Evolutionary conservation across 139 green algal genomes (phyloP).

Genomic region (Desmodesmus armatus): DNA sequence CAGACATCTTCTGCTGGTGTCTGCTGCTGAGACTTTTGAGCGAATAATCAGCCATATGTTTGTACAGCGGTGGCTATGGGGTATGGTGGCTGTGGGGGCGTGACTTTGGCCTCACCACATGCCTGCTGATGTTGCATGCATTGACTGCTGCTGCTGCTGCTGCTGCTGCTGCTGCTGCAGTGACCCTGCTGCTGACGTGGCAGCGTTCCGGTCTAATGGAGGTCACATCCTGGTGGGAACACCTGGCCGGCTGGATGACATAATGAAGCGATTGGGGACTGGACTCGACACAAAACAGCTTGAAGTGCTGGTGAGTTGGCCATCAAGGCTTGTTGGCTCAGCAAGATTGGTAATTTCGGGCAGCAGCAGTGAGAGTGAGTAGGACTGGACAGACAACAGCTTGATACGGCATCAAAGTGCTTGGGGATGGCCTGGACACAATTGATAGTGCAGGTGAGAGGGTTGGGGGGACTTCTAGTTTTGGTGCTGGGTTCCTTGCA

Average conservation of each 20-base stretch:
- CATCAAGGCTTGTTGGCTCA: not conserved
- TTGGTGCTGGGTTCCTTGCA: no score
- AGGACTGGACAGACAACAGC: no score
- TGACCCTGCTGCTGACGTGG: conserved; percentile 76
- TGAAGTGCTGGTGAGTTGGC: conserved; percentile 60
- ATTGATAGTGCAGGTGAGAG: no score
- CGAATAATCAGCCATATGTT: no score
- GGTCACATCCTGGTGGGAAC: conserved; percentile 93
- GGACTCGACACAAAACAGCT: conserved; percentile 73
- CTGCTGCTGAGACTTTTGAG: no score
- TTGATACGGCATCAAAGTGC: not conserved
- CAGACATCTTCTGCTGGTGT: no score
- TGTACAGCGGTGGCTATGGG: no score
- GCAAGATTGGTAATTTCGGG: not conserved
- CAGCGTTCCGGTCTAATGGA: conserved; percentile 68
- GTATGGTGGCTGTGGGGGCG: no score
- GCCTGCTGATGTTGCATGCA: no score
- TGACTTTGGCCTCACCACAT: no score
- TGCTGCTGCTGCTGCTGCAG: conserved; percentile 49
- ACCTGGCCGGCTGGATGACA: conserved; percentile 91
- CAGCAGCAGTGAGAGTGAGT: not conserved
- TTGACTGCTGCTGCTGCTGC: conserved; percentile 15
- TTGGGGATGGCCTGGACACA: no score
- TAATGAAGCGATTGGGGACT: conserved; percentile 77
- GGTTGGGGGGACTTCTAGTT: no score